phyloP scores from a whole-genome alignment of 1,139 yeast species.

The Protomyces inouyei region DNA sequence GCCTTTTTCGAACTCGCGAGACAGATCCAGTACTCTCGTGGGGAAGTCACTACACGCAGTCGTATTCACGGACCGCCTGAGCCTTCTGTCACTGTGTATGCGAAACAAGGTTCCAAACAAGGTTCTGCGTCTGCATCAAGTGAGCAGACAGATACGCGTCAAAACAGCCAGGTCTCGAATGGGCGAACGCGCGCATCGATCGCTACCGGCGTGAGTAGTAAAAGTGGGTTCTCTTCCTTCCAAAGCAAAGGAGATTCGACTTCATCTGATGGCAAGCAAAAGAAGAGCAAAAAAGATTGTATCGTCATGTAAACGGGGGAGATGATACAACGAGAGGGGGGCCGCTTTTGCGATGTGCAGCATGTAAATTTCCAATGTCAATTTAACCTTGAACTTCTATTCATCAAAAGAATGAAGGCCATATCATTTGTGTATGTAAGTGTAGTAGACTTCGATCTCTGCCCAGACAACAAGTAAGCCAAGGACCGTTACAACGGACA shows the following conservation, averaged over 20 bases:
- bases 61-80: neutral
- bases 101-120: neutral
- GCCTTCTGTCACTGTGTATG: neutral
- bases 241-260: neutral
- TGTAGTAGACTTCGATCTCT: slow-evolving; percentile 27
- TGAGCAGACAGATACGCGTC: neutral
- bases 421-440: neutral
- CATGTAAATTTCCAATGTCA: neutral
- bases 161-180: neutral
- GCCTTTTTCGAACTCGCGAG: slow-evolving; percentile 49
- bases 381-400: neutral
- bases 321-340: neutral
- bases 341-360: neutral
- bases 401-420: neutral
- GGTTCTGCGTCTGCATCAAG: neutral
- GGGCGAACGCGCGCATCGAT: neutral
- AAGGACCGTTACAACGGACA: slow-evolving; percentile 2
- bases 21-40: neutral
- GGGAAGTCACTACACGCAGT: neutral
- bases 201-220: neutral
- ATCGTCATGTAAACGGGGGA: neutral
- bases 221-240: neutral
- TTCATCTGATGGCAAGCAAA: neutral
- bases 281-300: neutral
- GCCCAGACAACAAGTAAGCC: slow-evolving; percentile 24